These are phyloP conservation scores for Magnolia sinica DNA, from an alignment of 164 flowering plant species.

Conservation along the genomic window DNA sequence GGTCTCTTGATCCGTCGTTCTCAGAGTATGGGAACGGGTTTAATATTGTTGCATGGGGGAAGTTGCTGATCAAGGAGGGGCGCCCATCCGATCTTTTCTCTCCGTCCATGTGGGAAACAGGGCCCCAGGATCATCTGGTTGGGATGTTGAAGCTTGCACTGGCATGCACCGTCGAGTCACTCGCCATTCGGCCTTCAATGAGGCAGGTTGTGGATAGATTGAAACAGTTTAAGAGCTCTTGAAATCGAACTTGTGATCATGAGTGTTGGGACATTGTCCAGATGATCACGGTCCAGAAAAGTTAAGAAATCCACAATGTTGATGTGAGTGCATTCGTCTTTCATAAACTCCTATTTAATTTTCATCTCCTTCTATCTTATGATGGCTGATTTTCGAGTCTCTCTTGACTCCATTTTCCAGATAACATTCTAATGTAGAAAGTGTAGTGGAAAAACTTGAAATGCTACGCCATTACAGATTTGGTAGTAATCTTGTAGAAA, in stretches of 20 bases:
- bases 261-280: too few relatives aligned
- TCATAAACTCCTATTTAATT: neutral
- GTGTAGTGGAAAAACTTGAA: neutral
- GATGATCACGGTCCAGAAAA: too few relatives aligned
- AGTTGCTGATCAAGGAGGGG: conserved; percentile 48
- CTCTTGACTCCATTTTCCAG: neutral
- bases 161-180: conserved; percentile 56
- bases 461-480: neutral
- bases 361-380: neutral
- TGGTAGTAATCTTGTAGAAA: neutral
- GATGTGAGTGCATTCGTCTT: neutral
- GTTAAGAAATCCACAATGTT: neutral
- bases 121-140: conserved; percentile 52
- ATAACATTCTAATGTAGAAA: neutral
- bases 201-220: conserved; percentile 53
- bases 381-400: neutral
- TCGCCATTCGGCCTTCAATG: conserved; percentile 61
- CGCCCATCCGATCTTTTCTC: conserved; percentile 51
- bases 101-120: conserved; percentile 49
- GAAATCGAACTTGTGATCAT: conserved; percentile 1
- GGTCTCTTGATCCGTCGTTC: conserved; percentile 70
- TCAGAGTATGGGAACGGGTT: conserved; percentile 69
- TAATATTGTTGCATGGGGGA: conserved; percentile 70
- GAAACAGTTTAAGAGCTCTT: conserved; percentile 35
- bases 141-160: conserved; percentile 55